These are phyloP conservation scores for Naganishia onofrii DNA, from an alignment of 768 basidiomycete genomes.

Conservation along the genomic window DNA sequence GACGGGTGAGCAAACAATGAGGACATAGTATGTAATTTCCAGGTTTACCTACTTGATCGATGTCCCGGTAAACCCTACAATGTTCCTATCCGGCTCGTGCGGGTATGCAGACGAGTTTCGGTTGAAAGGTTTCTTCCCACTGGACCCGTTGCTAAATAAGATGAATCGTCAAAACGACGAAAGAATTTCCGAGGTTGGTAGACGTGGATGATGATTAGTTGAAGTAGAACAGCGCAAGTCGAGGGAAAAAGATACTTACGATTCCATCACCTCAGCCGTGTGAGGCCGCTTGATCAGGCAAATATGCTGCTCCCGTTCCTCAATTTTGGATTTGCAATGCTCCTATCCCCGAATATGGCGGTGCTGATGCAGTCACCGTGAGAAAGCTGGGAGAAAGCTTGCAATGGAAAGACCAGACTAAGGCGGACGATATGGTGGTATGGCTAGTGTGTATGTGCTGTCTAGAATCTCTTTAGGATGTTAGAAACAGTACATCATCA, in stretches of 20 bases:
- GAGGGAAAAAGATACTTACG: neutral
- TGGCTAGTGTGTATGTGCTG: too few species aligned
- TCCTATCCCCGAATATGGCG: neutral
- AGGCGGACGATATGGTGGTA: too few species aligned
- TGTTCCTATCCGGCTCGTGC: conserved; percentile 1
- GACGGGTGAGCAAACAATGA: too few species aligned
- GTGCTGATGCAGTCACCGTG: neutral
- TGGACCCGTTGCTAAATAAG: neutral
- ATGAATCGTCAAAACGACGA: neutral
- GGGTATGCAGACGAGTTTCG: neutral
- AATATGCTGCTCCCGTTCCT: neutral
- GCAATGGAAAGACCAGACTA: too few species aligned
- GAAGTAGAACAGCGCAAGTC: too few species aligned
- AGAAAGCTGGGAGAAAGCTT: too few species aligned
- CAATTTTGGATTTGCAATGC: neutral
- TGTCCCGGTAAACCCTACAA: conserved; percentile 12
- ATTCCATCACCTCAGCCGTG: conserved; percentile 9
- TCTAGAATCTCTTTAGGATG: too few species aligned
- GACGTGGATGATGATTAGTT: neutral
- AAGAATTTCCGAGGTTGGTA: neutral
- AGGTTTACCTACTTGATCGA: conserved; percentile 13
- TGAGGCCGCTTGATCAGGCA: neutral
- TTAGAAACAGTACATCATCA: neutral
- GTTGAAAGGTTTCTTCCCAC: neutral
- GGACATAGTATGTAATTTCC: too few species aligned